Evolutionary conservation across 257 asterid species (phyloP).

Genomic region (Jasminum sambac): DNA sequence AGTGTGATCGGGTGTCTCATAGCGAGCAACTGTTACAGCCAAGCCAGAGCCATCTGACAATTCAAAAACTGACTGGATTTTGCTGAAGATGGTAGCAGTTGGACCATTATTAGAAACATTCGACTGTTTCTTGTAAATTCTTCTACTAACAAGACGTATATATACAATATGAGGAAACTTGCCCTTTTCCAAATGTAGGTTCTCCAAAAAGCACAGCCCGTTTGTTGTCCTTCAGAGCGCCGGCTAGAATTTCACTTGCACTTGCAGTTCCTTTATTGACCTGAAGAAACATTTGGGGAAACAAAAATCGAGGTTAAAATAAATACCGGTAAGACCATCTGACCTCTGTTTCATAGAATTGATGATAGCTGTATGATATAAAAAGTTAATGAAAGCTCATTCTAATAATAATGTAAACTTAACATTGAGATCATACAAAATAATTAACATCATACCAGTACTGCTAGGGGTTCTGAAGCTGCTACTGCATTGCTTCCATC

Average conservation of each 20-base stretch:
- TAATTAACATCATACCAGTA: slow-evolving; percentile 59
- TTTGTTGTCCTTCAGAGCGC: slow-evolving; percentile 93
- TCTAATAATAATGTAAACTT: slow-evolving; percentile 5
- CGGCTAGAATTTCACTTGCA: slow-evolving; percentile 95
- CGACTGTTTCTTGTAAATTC: slow-evolving; percentile 2
- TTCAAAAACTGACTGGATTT: slow-evolving; percentile 93
- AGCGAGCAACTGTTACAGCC: slow-evolving; percentile 94
- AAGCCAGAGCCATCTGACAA: slow-evolving; percentile 97
- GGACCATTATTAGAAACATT: slow-evolving; percentile 5
- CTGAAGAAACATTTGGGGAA: slow-evolving; percentile 34
- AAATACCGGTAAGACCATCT: not conserved
- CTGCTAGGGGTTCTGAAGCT: slow-evolving; percentile 82
- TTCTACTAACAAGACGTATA: slow-evolving; percentile 6
- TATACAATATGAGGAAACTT: not conserved
- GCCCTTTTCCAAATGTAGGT: slow-evolving; percentile 97
- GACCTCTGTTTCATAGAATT: slow-evolving; percentile 7
- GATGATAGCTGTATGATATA: not conserved
- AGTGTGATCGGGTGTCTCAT: slow-evolving; percentile 91
- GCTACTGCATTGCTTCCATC: slow-evolving; percentile 90
- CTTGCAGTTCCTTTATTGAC: slow-evolving; percentile 99
- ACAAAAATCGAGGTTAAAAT: not conserved
- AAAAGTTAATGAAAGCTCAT: not conserved
- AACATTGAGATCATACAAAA: not conserved
- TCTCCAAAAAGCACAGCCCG: slow-evolving; percentile 88
- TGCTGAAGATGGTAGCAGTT: slow-evolving; percentile 43